Evolutionary conservation across 352 stramenopile species (phyloP).

Genomic region (Phytopythium ostracodes): DNA sequence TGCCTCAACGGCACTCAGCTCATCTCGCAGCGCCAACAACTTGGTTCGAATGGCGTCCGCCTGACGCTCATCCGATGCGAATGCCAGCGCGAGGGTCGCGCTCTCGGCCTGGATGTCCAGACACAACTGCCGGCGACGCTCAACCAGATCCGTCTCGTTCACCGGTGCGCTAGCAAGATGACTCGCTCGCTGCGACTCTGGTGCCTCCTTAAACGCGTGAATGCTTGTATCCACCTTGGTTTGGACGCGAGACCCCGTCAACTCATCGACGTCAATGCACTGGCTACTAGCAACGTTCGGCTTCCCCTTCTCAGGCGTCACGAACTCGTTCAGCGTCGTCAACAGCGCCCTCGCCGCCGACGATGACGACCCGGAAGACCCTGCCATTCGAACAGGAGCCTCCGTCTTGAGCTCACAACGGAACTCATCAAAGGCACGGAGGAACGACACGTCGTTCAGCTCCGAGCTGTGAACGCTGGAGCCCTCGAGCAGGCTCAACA

Average conservation of each 20-base stretch:
- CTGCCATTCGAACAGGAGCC: background rate
- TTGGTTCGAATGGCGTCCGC: slow-evolving; percentile 11
- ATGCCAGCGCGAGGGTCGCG: slow-evolving; percentile 37
- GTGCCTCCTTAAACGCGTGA: background rate
- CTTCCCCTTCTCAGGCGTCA: slow-evolving; percentile 5
- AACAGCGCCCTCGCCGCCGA: slow-evolving; percentile 23
- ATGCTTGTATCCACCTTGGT: background rate
- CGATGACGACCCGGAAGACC: background rate
- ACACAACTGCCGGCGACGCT: slow-evolving; percentile 38
- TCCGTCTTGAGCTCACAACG: slow-evolving; percentile 26
- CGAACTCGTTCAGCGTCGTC: slow-evolving; percentile 1
- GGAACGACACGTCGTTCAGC: slow-evolving; percentile 52
- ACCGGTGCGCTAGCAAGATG: too few relatives aligned
- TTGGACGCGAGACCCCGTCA: background rate
- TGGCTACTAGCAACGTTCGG: background rate
- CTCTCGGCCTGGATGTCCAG: slow-evolving; percentile 51
- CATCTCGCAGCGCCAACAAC: slow-evolving; percentile 16
- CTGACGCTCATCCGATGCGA: slow-evolving; percentile 10
- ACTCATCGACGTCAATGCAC: background rate
- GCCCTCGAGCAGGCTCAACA: slow-evolving; percentile 45
- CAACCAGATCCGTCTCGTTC: slow-evolving; percentile 16
- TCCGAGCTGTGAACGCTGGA: slow-evolving; percentile 50
- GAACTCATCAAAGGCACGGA: slow-evolving; percentile 46
- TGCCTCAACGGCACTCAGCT: slow-evolving; percentile 22
- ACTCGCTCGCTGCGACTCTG: too few relatives aligned